These are phyloP conservation scores for Candolleomyces eurysporus DNA, from an alignment of 768 basidiomycete genomes.

Conservation along the genomic window DNA sequence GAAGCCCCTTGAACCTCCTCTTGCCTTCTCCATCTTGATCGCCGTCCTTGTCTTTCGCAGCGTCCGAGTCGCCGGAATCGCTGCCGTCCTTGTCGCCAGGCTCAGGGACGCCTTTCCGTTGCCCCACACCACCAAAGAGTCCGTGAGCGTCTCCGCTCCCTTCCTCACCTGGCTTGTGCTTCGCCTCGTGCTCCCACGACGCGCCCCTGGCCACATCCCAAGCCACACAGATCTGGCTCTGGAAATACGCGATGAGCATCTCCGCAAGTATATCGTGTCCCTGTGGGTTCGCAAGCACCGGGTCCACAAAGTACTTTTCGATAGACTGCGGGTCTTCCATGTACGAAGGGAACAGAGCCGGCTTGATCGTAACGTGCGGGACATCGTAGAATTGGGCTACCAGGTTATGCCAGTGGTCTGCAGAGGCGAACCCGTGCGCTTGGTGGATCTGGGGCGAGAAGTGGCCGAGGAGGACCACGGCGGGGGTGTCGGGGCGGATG, in stretches of 20 bases:
- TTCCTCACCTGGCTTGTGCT: slow-evolving; percentile 36
- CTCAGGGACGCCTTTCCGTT: slow-evolving; percentile 74
- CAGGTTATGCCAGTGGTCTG: slow-evolving; percentile 84
- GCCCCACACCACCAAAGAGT: slow-evolving; percentile 83
- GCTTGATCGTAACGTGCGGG: slow-evolving; percentile 86
- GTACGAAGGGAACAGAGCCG: slow-evolving; percentile 79
- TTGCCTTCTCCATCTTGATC: background rate
- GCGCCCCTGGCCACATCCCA: slow-evolving; percentile 76
- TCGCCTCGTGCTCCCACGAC: slow-evolving; percentile 57
- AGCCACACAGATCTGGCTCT: slow-evolving; percentile 82
- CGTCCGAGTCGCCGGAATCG: slow-evolving; percentile 21
- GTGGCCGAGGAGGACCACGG: slow-evolving; percentile 92
- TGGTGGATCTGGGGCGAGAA: slow-evolving; percentile 85
- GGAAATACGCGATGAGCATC: slow-evolving; percentile 87
- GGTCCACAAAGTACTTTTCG: slow-evolving; percentile 75
- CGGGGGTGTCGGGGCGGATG: slow-evolving; percentile 86
- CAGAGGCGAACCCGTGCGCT: slow-evolving; percentile 80
- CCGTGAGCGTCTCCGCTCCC: slow-evolving; percentile 47
- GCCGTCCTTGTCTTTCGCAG: slow-evolving; percentile 7
- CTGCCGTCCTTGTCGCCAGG: slow-evolving; percentile 32
- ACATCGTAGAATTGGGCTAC: slow-evolving; percentile 98
- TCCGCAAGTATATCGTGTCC: slow-evolving; percentile 92
- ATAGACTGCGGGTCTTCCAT: slow-evolving; percentile 67
- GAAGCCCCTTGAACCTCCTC: slow-evolving; percentile 16
- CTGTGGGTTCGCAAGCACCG: slow-evolving; percentile 71